Percentiles rank a stretch among this genome's conserved stretches.
Evolutionary conservation across 352 stramenopile species (phyloP).

Genomic region (Globisporangium takayamanum): DNA sequence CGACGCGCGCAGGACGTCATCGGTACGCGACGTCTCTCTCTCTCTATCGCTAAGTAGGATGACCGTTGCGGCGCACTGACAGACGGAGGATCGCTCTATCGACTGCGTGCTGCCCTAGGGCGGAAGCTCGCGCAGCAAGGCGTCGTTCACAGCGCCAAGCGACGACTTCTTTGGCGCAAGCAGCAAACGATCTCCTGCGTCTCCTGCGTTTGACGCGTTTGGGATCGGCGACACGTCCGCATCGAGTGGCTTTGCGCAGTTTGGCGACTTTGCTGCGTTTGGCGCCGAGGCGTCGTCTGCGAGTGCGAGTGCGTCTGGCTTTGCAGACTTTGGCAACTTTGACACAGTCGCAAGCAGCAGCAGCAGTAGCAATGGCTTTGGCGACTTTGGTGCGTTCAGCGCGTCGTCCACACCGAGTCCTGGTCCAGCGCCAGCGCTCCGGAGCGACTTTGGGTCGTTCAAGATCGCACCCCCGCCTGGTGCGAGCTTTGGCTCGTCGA

Average conservation of each 20-base stretch:
- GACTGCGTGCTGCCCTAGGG: background rate
- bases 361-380: conserved; percentile 24
- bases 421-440: conserved; percentile 21
- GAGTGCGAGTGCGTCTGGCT: conserved; percentile 26
- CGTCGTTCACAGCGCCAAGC: conserved; percentile 24
- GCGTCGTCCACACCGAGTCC: conserved; percentile 19
- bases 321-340: conserved; percentile 56
- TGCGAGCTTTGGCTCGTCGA: conserved; percentile 34
- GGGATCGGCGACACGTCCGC: conserved; percentile 11
- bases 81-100: background rate
- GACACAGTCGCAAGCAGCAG: conserved; percentile 9
- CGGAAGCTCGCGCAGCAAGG: conserved; percentile 17
- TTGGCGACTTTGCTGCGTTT: conserved; percentile 80
- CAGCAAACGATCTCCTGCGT: conserved; percentile 17
- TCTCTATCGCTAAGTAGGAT: background rate
- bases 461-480: conserved; percentile 60
- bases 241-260: conserved; percentile 37
- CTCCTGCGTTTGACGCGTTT: conserved; percentile 30
- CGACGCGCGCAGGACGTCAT: conserved; percentile 24
- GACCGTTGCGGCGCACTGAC: background rate
- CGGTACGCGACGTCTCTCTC: conserved; percentile 18
- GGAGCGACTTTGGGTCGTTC: conserved; percentile 53
- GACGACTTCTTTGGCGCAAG: conserved; percentile 46
- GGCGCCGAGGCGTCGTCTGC: conserved; percentile 25
- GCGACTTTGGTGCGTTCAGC: conserved; percentile 55